Percentiles rank a stretch among this genome's conserved stretches.
These are phyloP conservation scores for Podaxis sp. DNA, from an alignment of 768 basidiomycete genomes.

Conservation along the genomic window DNA sequence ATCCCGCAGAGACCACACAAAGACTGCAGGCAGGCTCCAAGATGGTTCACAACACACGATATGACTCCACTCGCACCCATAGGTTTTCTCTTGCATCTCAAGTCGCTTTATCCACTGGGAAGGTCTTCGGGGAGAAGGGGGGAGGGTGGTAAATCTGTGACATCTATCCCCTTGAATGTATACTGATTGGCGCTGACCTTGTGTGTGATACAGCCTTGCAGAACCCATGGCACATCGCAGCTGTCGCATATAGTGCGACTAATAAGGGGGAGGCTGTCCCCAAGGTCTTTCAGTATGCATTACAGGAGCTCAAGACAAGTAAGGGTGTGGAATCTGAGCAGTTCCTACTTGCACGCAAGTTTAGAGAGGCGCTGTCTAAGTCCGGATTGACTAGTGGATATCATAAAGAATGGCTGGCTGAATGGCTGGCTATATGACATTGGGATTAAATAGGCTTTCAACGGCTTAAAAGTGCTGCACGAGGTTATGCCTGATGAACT, in stretches of 20 bases:
- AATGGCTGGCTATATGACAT: background rate
- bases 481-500: conserved; percentile 49
- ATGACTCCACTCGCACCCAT: conserved; percentile 13
- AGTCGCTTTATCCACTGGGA: conserved; percentile 1
- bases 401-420: conserved; percentile 37
- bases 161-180: background rate
- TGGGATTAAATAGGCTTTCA: conserved; percentile 42
- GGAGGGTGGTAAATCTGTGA: background rate
- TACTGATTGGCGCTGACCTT: background rate
- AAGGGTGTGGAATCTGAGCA: background rate
- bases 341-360: conserved; percentile 40
- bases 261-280: conserved; percentile 58
- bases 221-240: conserved; percentile 58
- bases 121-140: background rate
- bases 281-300: conserved; percentile 44
- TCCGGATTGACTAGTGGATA: conserved; percentile 54
- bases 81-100: conserved; percentile 5
- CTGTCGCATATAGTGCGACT: conserved; percentile 52
- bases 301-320: conserved; percentile 36
- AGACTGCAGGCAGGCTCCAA: background rate
- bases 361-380: conserved; percentile 63
- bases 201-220: conserved; percentile 16
- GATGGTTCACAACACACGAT: background rate
- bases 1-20: background rate
- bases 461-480: conserved; percentile 47